A percentile compares a stretch with the other conserved stretches of the same genome.
Conservation (phyloP, 176 grass and related monocot genomes). For the Ampelocalamus luodianensis region DNA sequence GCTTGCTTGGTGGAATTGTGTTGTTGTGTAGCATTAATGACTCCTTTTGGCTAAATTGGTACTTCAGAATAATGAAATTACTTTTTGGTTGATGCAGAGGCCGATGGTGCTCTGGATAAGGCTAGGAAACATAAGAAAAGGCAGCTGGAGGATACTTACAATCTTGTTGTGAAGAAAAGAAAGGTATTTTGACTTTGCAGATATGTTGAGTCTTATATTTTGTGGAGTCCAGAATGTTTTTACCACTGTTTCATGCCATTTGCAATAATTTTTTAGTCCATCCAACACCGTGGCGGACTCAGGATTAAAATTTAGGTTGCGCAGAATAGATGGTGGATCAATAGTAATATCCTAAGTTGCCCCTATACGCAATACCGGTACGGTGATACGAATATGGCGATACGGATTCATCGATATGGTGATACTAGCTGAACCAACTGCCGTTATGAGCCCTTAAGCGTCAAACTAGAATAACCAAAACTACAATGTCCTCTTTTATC, state of each 20-base stretch:
- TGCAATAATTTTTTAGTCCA: slow-evolving; percentile 19
- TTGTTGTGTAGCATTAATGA: slow-evolving; percentile 3
- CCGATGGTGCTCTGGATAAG: slow-evolving; percentile 98
- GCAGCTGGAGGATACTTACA: slow-evolving; percentile 89
- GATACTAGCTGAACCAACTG: too few species aligned
- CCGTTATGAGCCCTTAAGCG: too few species aligned
- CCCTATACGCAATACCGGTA: too few species aligned
- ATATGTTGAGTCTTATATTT: slow-evolving; percentile 1
- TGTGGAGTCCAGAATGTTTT: neutral
- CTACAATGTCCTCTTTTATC: too few species aligned
- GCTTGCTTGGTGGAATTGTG: neutral
- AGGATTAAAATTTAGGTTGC: too few species aligned
- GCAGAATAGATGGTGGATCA: too few species aligned
- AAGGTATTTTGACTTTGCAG: slow-evolving; percentile 67
- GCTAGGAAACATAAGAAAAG: slow-evolving; percentile 99
- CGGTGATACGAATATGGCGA: too few species aligned
- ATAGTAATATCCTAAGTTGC: too few species aligned
- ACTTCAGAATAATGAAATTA: slow-evolving; percentile 20
- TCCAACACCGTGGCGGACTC: neutral
- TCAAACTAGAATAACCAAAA: too few species aligned
- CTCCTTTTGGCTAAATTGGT: neutral
- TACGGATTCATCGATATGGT: too few species aligned
- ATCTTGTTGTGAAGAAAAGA: slow-evolving; percentile 90
- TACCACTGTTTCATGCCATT: neutral
- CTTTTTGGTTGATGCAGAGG: slow-evolving; percentile 61